Evolutionary conservation across 345 rosid genomes (phyloP).

Genomic region (Moricandia moricandioides): DNA sequence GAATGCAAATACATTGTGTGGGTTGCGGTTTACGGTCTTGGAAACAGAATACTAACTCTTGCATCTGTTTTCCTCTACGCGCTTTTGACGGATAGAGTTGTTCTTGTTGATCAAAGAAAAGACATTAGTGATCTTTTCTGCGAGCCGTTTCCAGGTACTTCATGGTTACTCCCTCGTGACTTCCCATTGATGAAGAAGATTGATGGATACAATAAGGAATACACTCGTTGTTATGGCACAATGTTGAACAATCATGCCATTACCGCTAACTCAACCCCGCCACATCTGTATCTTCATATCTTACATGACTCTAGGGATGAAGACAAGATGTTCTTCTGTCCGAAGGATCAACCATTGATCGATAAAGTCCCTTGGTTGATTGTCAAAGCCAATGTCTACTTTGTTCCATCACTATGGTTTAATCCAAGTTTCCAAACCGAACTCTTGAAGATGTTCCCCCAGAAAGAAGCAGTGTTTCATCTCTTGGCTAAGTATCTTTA

Average conservation of each 20-base stretch:
- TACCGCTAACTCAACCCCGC: slow-evolving; percentile 17
- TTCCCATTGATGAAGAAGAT: background rate
- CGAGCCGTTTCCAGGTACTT: background rate
- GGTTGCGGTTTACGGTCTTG: background rate
- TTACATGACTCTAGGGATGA: slow-evolving; percentile 29
- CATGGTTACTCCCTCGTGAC: background rate
- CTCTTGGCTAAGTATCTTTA: slow-evolving; percentile 42
- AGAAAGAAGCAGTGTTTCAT: slow-evolving; percentile 42
- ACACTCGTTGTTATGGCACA: background rate
- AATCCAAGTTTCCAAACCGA: slow-evolving; percentile 28
- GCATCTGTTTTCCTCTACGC: background rate
- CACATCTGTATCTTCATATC: slow-evolving; percentile 27
- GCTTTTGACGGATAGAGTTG: background rate
- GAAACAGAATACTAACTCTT: background rate
- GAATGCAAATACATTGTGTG: background rate
- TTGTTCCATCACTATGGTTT: slow-evolving; percentile 41
- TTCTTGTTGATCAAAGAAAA: background rate
- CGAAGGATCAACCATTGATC: slow-evolving; percentile 20
- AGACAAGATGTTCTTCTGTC: slow-evolving; percentile 43
- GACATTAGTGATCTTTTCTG: background rate
- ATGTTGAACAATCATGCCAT: background rate
- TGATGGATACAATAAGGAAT: background rate
- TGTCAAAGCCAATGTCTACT: slow-evolving; percentile 31
- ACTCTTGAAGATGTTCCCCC: slow-evolving; percentile 30
- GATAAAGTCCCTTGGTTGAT: slow-evolving; percentile 41